Evolutionary conservation across 192 early-diverging fungal genomes (phyloP).

Genomic region (Coemansia sp.): DNA sequence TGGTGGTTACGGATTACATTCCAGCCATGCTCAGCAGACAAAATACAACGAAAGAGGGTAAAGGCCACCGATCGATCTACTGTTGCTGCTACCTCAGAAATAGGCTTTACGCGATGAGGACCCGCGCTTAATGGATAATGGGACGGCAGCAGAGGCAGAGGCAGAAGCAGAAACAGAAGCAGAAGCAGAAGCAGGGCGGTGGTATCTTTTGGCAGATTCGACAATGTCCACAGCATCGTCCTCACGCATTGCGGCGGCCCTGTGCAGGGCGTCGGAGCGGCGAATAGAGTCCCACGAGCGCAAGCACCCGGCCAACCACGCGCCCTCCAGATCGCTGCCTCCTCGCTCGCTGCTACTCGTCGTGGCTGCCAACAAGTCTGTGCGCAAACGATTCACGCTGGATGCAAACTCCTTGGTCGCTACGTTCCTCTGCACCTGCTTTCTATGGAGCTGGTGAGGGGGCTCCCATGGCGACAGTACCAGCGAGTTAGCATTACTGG

Average conservation of each 20-base stretch:
- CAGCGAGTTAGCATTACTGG: not conserved
- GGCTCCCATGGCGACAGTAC: not conserved
- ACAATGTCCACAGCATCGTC: constrained; percentile 1
- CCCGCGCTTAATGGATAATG: not conserved
- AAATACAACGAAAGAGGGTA: not conserved
- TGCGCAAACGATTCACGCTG: constrained; percentile 5
- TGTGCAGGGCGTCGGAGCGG: constrained; percentile 22
- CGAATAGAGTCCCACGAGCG: constrained; percentile 47
- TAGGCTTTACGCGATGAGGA: not conserved
- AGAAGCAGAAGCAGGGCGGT: not conserved
- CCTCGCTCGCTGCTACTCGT: not conserved
- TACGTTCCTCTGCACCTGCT: not conserved
- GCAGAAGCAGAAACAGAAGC: not conserved
- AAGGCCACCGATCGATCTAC: not conserved
- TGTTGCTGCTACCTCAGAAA: not conserved
- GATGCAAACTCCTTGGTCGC: constrained; percentile 6
- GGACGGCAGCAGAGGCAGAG: not conserved
- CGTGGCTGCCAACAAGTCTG: not conserved
- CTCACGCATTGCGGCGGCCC: constrained; percentile 8
- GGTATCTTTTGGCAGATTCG: not conserved
- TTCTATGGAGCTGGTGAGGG: not conserved
- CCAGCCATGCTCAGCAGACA: no score
- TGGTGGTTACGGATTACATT: no score
- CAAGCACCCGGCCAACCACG: constrained; percentile 26
- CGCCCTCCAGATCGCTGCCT: constrained; percentile 13